Percentiles rank a stretch among this genome's conserved stretches.
Evolutionary conservation across 2,329 filamentous ascomycete species (phyloP).

Genomic region (Dissoconium aciculare): DNA sequence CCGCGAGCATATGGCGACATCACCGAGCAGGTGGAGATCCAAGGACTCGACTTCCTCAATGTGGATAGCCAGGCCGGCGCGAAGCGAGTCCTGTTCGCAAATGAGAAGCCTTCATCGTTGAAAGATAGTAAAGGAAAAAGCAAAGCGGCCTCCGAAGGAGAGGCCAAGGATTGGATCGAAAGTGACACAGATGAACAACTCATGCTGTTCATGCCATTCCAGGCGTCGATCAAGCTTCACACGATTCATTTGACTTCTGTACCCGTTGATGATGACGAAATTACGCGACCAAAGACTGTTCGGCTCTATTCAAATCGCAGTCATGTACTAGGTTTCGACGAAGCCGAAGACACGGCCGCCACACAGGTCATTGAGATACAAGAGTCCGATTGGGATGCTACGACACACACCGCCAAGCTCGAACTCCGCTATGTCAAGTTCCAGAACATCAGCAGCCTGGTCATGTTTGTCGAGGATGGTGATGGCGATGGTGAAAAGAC

Average conservation of each 20-base stretch:
- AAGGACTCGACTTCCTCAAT: conserved; percentile 76
- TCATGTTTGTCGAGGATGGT: conserved; percentile 70
- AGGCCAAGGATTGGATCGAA: conserved; percentile 68
- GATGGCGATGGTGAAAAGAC: conserved; percentile 77
- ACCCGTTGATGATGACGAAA: conserved; percentile 55
- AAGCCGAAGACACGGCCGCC: conserved; percentile 71
- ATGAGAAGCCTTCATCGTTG: conserved; percentile 49
- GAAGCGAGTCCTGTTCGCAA: conserved; percentile 58
- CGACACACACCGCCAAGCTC: conserved; percentile 36
- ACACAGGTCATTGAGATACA: conserved; percentile 67
- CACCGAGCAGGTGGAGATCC: conserved; percentile 64
- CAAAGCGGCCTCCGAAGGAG: conserved; percentile 36
- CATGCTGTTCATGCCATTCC: conserved; percentile 83
- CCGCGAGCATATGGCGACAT: conserved; percentile 75
- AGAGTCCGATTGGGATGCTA: conserved; percentile 55
- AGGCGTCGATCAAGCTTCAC: conserved; percentile 76
- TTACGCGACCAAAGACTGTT: conserved; percentile 68
- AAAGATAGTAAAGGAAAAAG: conserved; percentile 30
- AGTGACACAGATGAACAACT: conserved; percentile 96
- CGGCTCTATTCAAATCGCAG: conserved; percentile 78
- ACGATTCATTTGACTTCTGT: conserved; percentile 74
- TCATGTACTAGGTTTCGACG: conserved; percentile 85
- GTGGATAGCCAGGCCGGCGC: conserved; percentile 61
- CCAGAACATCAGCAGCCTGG: conserved; percentile 76
- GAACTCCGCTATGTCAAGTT: conserved; percentile 88